Conservation (phyloP, 2,329 filamentous ascomycete species). For the Alternaria brassicicola region DNA sequence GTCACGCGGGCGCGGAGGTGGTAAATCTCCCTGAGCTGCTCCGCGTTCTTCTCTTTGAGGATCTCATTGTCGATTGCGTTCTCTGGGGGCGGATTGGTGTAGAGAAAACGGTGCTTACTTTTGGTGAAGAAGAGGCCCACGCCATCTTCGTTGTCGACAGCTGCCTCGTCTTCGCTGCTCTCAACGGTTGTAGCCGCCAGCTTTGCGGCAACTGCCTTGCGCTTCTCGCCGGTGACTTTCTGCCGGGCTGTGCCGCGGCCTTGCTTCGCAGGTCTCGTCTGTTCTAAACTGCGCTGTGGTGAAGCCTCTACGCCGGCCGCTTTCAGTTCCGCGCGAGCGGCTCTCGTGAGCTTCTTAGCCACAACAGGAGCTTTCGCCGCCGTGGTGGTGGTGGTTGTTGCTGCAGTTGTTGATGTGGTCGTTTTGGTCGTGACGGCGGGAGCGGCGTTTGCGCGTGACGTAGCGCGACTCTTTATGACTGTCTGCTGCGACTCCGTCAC, state of each 20-base stretch:
- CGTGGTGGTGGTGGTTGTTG: conserved; percentile 1
- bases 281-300: conserved; percentile 24
- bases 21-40: conserved; percentile 14
- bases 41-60: not conserved
- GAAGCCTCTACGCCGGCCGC: conserved; percentile 19
- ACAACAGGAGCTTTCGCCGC: conserved; percentile 1
- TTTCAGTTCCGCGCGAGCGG: conserved; percentile 17
- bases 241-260: conserved; percentile 7
- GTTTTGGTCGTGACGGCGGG: conserved; percentile 12
- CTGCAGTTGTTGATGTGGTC: conserved; percentile 9
- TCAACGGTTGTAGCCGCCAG: conserved; percentile 14
- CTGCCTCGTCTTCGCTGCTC: conserved; percentile 15
- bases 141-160: conserved; percentile 23
- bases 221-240: conserved; percentile 12
- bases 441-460: conserved; percentile 18
- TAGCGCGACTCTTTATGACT: conserved; percentile 11
- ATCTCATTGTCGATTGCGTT: not conserved
- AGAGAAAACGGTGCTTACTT: conserved; percentile 21
- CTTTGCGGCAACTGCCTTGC: conserved; percentile 12
- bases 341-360: conserved; percentile 21
- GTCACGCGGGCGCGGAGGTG: conserved; percentile 11
- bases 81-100: not conserved
- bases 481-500: conserved; percentile 15
- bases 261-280: conserved; percentile 18
- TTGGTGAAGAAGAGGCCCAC: conserved; percentile 27